Percentiles rank a stretch among this genome's conserved stretches.
Conservation (phyloP, 2,329 filamentous ascomycete species). For the Apiospora aurea region DNA sequence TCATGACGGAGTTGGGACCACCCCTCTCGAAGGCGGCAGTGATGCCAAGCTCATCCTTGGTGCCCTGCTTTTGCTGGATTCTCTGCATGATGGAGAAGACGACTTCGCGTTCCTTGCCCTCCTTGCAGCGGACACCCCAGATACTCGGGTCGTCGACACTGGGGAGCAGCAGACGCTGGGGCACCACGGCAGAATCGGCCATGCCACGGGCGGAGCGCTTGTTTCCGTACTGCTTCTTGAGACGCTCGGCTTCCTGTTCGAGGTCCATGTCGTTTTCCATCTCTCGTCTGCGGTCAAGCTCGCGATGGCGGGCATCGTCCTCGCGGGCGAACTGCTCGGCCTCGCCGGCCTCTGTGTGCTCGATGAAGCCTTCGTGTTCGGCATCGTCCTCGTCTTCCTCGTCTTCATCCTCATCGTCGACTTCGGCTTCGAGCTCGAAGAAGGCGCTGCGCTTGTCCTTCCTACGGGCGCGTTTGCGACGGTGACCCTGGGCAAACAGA, state of each 20-base stretch:
- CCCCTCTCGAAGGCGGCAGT: slow-evolving; percentile 93
- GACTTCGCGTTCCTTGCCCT: slow-evolving; percentile 93
- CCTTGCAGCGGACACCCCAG: slow-evolving; percentile 91
- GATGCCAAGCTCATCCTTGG: slow-evolving; percentile 82
- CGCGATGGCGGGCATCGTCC: slow-evolving; percentile 91
- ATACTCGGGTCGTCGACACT: slow-evolving; percentile 96
- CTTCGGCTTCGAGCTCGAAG: slow-evolving; percentile 97
- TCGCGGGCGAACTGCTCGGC: slow-evolving; percentile 80
- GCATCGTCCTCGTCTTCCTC: slow-evolving; percentile 91
- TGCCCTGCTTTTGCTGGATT: slow-evolving; percentile 79
- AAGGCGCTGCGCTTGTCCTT: slow-evolving; percentile 81
- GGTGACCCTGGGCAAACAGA: slow-evolving; percentile 59
- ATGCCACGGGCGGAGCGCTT: slow-evolving; percentile 70
- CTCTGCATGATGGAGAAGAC: slow-evolving; percentile 88
- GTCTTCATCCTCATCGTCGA: slow-evolving; percentile 90
- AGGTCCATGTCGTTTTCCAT: slow-evolving; percentile 88
- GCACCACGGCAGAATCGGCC: slow-evolving; percentile 78
- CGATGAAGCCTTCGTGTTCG: slow-evolving; percentile 84
- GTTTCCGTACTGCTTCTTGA: slow-evolving; percentile 88
- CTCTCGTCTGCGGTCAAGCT: slow-evolving; percentile 91
- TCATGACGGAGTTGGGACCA: slow-evolving; percentile 79
- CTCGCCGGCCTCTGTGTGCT: slow-evolving; percentile 91
- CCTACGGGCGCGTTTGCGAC: slow-evolving; percentile 83
- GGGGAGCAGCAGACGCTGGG: slow-evolving; percentile 85
- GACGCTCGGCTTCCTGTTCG: slow-evolving; percentile 87